Evolutionary conservation across 2,329 filamentous ascomycete genomes (phyloP).

Genomic region (Drechslerella dactyloides): DNA sequence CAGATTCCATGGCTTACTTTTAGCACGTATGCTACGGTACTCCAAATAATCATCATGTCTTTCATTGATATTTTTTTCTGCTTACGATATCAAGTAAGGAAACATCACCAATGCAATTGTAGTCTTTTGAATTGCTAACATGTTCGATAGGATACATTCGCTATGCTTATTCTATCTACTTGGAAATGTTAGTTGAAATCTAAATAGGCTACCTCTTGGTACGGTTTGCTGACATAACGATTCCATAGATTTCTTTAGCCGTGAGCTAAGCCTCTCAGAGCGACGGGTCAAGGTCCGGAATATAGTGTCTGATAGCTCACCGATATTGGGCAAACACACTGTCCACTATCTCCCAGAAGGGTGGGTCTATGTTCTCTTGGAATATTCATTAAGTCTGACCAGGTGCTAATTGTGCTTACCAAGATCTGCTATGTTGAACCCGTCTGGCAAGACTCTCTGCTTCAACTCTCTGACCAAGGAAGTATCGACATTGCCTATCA

Average conservation of each 20-base stretch:
- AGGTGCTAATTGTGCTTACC: conserved; percentile 9
- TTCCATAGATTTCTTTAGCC: conserved; percentile 75
- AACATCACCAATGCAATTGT: not conserved
- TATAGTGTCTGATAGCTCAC: conserved; percentile 87
- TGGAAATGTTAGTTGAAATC: conserved; percentile 40
- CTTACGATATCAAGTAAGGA: conserved; percentile 54
- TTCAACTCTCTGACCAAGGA: conserved; percentile 68
- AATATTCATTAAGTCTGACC: conserved; percentile 54
- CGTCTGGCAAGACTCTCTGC: conserved; percentile 79
- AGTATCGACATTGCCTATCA: conserved; percentile 75
- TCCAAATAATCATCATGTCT: conserved; percentile 58
- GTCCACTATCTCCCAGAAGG: conserved; percentile 98
- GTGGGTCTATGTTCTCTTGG: conserved; percentile 58
- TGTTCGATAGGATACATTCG: conserved; percentile 18
- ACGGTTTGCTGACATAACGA: not conserved
- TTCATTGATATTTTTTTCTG: conserved; percentile 88
- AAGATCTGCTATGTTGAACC: conserved; percentile 85
- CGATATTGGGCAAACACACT: conserved; percentile 95
- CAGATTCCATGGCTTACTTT: conserved; percentile 92
- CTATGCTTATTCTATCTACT: conserved; percentile 15
- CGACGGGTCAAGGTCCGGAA: conserved; percentile 84
- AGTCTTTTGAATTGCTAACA: conserved; percentile 2
- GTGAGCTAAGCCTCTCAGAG: conserved; percentile 92
- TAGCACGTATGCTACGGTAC: conserved; percentile 72
- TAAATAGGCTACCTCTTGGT: not conserved